phyloP scores from a whole-genome alignment of 1,284 basidiomycete genomes.

The Pseudozyma sp. region DNA sequence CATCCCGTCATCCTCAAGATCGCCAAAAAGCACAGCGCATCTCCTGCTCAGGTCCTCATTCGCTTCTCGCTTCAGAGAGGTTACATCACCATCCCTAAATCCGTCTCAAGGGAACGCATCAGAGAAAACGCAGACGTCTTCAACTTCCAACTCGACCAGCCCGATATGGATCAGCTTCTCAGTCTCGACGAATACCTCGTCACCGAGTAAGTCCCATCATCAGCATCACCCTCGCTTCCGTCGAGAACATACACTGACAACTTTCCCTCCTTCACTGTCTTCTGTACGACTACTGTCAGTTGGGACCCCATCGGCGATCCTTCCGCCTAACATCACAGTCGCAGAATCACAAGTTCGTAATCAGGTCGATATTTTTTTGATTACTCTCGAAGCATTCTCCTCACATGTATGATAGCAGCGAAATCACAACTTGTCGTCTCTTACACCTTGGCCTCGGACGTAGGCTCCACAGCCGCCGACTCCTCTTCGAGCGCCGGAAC shows the following conservation, averaged over 20 bases:
- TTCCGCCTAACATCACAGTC: background rate
- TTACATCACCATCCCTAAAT: conserved; percentile 74
- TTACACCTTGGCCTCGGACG: conserved; percentile 19
- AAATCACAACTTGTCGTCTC: conserved; percentile 12
- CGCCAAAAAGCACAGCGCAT: conserved; percentile 23
- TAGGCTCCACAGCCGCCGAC: conserved; percentile 9
- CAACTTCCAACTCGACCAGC: conserved; percentile 76
- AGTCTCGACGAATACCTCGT: conserved; percentile 30
- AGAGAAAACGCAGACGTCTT: conserved; percentile 76
- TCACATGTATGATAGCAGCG: too few species aligned
- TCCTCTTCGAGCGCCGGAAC: conserved; percentile 31
- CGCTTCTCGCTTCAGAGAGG: conserved; percentile 38
- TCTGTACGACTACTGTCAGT: background rate
- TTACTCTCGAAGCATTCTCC: too few species aligned
- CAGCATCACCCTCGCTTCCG: too few species aligned
- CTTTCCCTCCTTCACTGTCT: background rate
- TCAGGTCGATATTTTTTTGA: too few species aligned
- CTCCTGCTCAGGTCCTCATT: conserved; percentile 32
- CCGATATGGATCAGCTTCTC: conserved; percentile 73
- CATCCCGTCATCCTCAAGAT: conserved; percentile 22
- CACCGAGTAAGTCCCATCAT: conserved; percentile 26
- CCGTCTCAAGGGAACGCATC: conserved; percentile 77
- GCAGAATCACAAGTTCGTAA: too few species aligned
- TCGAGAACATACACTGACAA: background rate
- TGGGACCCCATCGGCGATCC: conserved; percentile 39